Evolutionary conservation across 2,329 filamentous ascomycete genomes (phyloP), one percentile per base, ranked within the genome.

Genomic region (Fusarium ramigenum): DNA sequence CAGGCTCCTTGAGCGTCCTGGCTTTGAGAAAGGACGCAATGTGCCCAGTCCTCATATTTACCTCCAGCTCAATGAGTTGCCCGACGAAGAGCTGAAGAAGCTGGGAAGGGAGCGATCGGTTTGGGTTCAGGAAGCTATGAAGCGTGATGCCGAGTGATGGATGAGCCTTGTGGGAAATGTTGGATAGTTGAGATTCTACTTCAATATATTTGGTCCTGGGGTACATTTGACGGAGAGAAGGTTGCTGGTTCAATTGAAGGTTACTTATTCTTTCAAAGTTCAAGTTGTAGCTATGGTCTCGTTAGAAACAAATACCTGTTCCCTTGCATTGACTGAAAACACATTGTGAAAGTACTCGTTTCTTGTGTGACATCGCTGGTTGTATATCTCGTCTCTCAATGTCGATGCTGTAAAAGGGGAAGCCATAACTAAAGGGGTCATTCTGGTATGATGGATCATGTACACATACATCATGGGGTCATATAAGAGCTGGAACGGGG

Each of bases 21-120:
- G 86, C 3, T 88, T 95, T 23, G 90, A 96, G 83, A 93, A 92
- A 83, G 95, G 93, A 19, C 86, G 90, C 60, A 87, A 96, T 82
- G 89, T 95, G 16, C 93, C 93, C 4, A 84, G 86, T 18, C 87
- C 83, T 30, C 89, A 94, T 76, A 91, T 86, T 77, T 90, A 92
- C 42, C 80, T 92, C 56, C 81, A 85, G 1, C 73, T 84, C 21
- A 78, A 83, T 66, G 81, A 81, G 28, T 71, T 85, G 74, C 83
- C 81, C 1, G 85, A 87, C 47, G 85, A 87, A 70, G 85, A 87
- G 77, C 84, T 89, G 72, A 90, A 93, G 52, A 83, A 87, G 75
- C 78, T 85, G 71, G 91, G 89, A 11, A 86, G 83, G 36, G 80
- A 85, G 66, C 77, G 83, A 25, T 85, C 85, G 60, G 81, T 80